Evolutionary conservation across 192 early-diverging fungal genomes (phyloP).

Genomic region (Phlyctochytrium planicorne): DNA sequence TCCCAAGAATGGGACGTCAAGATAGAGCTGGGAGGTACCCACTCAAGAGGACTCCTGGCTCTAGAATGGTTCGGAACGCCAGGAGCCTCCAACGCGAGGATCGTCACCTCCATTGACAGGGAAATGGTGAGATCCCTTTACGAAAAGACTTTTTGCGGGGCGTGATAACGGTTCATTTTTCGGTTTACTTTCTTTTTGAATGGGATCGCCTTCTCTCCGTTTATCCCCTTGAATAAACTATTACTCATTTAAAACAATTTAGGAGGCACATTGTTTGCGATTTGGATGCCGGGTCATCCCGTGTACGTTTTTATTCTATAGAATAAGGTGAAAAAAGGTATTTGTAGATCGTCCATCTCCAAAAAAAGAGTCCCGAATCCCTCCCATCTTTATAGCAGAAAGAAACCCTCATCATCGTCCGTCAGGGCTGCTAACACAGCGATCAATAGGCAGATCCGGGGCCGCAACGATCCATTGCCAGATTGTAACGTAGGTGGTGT

Average conservation of each 20-base stretch:
- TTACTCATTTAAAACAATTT: not conserved
- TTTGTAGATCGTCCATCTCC: too few relatives aligned
- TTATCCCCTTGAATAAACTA: not conserved
- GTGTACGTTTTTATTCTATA: too few relatives aligned
- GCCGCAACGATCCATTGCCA: slow-evolving; percentile 55
- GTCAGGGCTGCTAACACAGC: slow-evolving; percentile 38
- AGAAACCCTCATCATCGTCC: too few relatives aligned
- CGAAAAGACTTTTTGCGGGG: slow-evolving; percentile 34
- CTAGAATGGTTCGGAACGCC: slow-evolving; percentile 30
- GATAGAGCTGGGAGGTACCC: slow-evolving; percentile 34
- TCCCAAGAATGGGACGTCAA: slow-evolving; percentile 39
- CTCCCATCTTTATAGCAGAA: too few relatives aligned
- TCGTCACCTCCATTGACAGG: slow-evolving; percentile 33
- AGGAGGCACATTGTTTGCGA: not conserved
- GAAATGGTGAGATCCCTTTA: slow-evolving; percentile 24
- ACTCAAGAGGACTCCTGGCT: slow-evolving; percentile 34
- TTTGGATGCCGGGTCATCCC: too few relatives aligned
- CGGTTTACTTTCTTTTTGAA: not conserved
- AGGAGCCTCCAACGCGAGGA: slow-evolving; percentile 23
- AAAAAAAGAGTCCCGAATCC: too few relatives aligned
- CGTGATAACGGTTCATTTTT: not conserved
- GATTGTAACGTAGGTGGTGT: slow-evolving; percentile 79
- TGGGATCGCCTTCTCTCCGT: not conserved
- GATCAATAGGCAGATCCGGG: slow-evolving; percentile 46
- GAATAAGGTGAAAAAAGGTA: too few relatives aligned